Conservation (phyloP, 2,329 filamentous ascomycete genomes). For the Drechslera avenae region DNA sequence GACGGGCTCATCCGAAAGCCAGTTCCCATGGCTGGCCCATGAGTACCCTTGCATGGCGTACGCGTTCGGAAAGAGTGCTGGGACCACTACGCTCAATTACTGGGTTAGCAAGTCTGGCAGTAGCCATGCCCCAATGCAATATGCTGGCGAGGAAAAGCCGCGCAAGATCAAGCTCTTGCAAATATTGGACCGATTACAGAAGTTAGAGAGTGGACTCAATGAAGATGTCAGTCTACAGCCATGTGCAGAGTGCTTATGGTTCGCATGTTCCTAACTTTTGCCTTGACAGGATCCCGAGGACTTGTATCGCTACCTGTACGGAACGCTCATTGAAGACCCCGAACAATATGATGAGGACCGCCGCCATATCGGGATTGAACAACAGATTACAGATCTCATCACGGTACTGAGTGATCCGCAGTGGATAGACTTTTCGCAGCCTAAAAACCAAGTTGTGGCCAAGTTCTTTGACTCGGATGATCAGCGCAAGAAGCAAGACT, state of each 20-base stretch:
- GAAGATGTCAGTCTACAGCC: constrained; percentile 48
- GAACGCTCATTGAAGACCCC: constrained; percentile 69
- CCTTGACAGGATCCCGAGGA: constrained; percentile 46
- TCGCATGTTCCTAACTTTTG: constrained; percentile 41
- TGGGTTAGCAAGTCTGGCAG: constrained; percentile 67
- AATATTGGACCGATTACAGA: constrained; percentile 52
- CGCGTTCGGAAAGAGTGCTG: constrained; percentile 67
- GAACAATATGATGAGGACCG: constrained; percentile 60
- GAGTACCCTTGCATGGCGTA: constrained; percentile 76
- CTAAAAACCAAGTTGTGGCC: constrained; percentile 73
- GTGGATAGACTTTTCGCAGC: constrained; percentile 75
- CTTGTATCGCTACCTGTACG: constrained; percentile 66
- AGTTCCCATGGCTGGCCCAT: constrained; percentile 69
- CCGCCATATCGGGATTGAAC: constrained; percentile 67
- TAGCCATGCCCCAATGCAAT: constrained; percentile 60
- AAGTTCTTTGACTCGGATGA: constrained; percentile 70
- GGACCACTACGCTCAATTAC: constrained; percentile 73
- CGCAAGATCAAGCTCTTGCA: constrained; percentile 63
- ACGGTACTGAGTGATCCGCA: constrained; percentile 69
- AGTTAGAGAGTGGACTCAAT: constrained; percentile 50
- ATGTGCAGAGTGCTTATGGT: constrained; percentile 19
- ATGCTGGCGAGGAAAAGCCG: constrained; percentile 65
- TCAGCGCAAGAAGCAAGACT: constrained; percentile 64
- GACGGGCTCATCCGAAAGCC: constrained; percentile 40
- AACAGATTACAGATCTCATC: constrained; percentile 74